Evolutionary conservation across 1,284 basidiomycete genomes (phyloP).

Genomic region (Apiotrichum gamsii): DNA sequence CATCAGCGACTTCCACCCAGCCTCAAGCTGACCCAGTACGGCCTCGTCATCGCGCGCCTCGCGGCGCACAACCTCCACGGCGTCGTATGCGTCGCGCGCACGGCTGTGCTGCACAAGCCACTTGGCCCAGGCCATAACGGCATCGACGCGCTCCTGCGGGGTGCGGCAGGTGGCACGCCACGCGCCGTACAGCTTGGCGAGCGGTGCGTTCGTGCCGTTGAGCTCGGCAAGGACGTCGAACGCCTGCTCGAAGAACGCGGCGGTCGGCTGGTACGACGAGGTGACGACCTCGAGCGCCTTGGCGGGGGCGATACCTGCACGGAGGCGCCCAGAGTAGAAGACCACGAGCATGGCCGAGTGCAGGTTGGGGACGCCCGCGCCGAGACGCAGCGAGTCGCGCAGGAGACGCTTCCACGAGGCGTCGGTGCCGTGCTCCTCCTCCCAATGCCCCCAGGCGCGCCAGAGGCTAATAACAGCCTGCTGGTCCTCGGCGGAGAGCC

Average conservation of each 20-base stretch:
- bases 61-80: constrained; percentile 24
- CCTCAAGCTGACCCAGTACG: constrained; percentile 20
- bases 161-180: constrained; percentile 23
- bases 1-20: constrained; percentile 18
- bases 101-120: constrained; percentile 23
- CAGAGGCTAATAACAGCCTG: constrained; percentile 21
- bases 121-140: constrained; percentile 21
- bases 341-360: constrained; percentile 21
- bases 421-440: constrained; percentile 5
- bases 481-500: constrained; percentile 11
- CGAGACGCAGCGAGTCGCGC: constrained; percentile 19
- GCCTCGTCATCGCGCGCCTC: constrained; percentile 21
- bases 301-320: background rate
- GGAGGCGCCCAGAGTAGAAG: constrained; percentile 14
- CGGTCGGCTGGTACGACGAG: constrained; percentile 19
- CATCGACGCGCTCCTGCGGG: constrained; percentile 18
- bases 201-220: constrained; percentile 9
- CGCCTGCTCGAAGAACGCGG: constrained; percentile 21
- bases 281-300: constrained; percentile 9
- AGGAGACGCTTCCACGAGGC: constrained; percentile 22
- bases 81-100: constrained; percentile 22
- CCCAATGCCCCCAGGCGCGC: constrained; percentile 22
- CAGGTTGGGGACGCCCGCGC: constrained; percentile 15
- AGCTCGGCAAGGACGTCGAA: constrained; percentile 18
- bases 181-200: constrained; percentile 23